phyloP scores from a whole-genome alignment of 2,329 filamentous ascomycete species.

The Neopestalotiopsis sp. region DNA sequence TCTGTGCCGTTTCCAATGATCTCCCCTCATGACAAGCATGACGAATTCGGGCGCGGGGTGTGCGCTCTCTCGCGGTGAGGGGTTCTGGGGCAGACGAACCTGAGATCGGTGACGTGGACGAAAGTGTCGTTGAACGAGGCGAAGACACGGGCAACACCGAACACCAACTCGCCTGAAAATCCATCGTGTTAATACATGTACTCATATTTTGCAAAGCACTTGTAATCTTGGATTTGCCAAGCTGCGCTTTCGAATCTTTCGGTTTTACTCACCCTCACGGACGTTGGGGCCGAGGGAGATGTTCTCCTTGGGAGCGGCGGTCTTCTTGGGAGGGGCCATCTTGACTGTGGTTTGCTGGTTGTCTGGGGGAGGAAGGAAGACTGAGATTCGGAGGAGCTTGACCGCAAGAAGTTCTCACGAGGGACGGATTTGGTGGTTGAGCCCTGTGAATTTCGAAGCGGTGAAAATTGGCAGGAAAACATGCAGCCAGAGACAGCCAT shows the following conservation, averaged over 20 bases:
- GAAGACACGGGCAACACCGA: slow-evolving; percentile 97
- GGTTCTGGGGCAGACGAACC: background rate
- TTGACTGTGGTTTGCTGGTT: slow-evolving; percentile 52
- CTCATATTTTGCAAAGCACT: background rate
- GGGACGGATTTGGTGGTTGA: slow-evolving; percentile 3
- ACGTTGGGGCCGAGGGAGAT: slow-evolving; percentile 97
- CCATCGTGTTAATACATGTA: slow-evolving; percentile 25
- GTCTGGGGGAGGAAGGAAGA: slow-evolving; percentile 24
- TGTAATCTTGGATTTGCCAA: slow-evolving; percentile 25
- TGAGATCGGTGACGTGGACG: slow-evolving; percentile 99
- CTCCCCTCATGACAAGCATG: slow-evolving; percentile 65
- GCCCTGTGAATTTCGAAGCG: slow-evolving; percentile 19
- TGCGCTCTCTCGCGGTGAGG: too few species aligned
- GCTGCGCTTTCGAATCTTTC: background rate
- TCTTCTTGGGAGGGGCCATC: slow-evolving; percentile 95
- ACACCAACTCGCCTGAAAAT: slow-evolving; percentile 85
- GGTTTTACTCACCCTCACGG: slow-evolving; percentile 78
- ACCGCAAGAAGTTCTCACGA: slow-evolving; percentile 27
- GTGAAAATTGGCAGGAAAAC: slow-evolving; percentile 13
- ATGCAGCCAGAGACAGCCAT: background rate
- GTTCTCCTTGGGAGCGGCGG: slow-evolving; percentile 89
- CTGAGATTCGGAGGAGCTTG: slow-evolving; percentile 21
- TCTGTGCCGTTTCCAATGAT: too few species aligned
- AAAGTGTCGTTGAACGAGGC: slow-evolving; percentile 93
- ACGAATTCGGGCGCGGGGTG: background rate